These are phyloP conservation scores for Populus hybrid DNA, from an alignment of 441 rosid genomes.

Conservation along the genomic window DNA sequence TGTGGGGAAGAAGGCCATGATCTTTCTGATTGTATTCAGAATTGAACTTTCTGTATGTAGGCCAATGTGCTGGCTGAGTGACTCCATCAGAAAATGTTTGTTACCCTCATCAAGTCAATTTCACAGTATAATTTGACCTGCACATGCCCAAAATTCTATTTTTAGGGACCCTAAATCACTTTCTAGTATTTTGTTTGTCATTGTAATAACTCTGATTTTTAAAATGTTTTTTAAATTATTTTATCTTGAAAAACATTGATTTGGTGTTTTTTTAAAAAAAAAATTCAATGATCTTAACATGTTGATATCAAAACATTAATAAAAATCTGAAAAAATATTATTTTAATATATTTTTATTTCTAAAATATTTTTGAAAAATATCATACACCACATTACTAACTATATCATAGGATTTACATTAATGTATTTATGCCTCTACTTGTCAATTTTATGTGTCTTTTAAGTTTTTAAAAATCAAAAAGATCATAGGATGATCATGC, in stretches of 20 bases:
- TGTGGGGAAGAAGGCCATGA: neutral
- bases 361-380: too few species aligned
- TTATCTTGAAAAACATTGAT: rapidly evolving
- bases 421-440: neutral
- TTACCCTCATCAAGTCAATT: constrained; percentile 4
- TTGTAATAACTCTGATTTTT: rapidly evolving
- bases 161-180: neutral
- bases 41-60: constrained; percentile 17
- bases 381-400: too few species aligned
- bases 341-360: too few species aligned
- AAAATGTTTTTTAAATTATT: too few species aligned
- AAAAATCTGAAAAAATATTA: too few species aligned
- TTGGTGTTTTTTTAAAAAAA: too few species aligned
- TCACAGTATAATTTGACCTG: constrained; percentile 14
- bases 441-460: too few species aligned
- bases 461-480: neutral
- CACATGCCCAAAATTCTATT: neutral
- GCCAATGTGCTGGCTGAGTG: constrained; percentile 14
- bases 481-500: neutral
- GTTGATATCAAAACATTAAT: too few species aligned
- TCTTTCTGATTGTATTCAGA: neutral
- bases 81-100: constrained; percentile 8
- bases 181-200: rapidly evolving
- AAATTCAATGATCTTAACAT: too few species aligned
- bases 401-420: neutral